Base-by-base conservation (phyloP, 345 rosid species). In the Xanthoceras sorbifolium region DNA sequence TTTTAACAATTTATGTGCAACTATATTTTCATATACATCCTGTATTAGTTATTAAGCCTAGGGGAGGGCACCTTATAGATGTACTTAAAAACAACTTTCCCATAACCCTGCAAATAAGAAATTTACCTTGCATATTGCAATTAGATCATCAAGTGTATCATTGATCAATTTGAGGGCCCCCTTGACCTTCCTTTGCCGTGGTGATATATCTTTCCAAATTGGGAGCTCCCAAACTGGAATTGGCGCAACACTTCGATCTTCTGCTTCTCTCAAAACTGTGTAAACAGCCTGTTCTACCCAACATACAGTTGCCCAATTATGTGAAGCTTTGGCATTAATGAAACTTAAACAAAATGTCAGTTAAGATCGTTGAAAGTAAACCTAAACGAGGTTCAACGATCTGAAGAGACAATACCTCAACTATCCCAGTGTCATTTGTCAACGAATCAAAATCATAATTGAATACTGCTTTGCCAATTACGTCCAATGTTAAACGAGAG, bases 391-490 rank as follows among this genome's bases (percentile, higher is more conserved):
- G 59, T 44, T 55, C 31, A 48, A 28, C 32, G 9, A 42, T 29
- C 14, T 26, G 71, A 72, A 67, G 57, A 42, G 11, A 67, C 62
- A 32, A 60, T 75, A 93, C 99, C 98, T 92, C 99, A 76, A 95
- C 94, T 75, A 95, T 93, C n/a, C 99, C 98, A 22, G 96, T 87
- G 76, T 95, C 99, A 80, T 93, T 88, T 25, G 97, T 90, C 64
- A 95, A 77, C 26, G 99, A 95, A 81, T 95, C 98, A 75, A 95
- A 95, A 67, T 95, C 99, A 65, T 89, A 95, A 79, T 95, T 95
- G 77, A 95, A 95, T 55, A 95, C 97, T 67, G 98, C 98, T 85
- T 89, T 95, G 81, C 99, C 99, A 73, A 95, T 95, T 67, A 95
- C 73, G 70, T 95, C 99, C 78, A 95, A 80, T 7, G 99, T 95